Conservation (phyloP, 2,329 filamentous ascomycete genomes). For the Aspergillus luchuensis region DNA sequence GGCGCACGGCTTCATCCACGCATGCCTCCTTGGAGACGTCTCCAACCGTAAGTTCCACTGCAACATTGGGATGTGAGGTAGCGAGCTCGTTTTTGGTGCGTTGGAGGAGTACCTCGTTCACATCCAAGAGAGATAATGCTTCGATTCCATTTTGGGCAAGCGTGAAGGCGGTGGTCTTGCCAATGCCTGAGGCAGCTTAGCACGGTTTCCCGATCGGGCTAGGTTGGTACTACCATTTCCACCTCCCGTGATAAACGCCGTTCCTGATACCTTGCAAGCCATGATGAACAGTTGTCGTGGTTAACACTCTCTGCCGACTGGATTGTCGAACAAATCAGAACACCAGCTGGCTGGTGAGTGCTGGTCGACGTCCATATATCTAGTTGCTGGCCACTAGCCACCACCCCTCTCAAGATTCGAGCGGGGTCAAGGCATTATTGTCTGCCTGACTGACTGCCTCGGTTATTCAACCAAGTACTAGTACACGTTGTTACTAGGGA, state of each 20-base stretch:
- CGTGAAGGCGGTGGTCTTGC: slow-evolving; percentile 51
- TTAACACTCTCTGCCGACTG: neutral
- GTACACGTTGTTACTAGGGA: no score
- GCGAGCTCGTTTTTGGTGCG: slow-evolving; percentile 32
- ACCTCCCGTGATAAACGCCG: slow-evolving; percentile 31
- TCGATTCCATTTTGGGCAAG: slow-evolving; percentile 54
- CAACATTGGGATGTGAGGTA: slow-evolving; percentile 42
- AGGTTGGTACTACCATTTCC: slow-evolving; percentile 22
- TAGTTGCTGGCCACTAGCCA: no score
- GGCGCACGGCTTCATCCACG: slow-evolving; percentile 48
- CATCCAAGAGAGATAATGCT: slow-evolving; percentile 54
- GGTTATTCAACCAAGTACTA: no score
- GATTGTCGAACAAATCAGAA: neutral
- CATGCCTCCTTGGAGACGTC: slow-evolving; percentile 51
- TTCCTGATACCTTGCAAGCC: slow-evolving; percentile 25
- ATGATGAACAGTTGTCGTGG: neutral
- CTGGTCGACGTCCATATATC: neutral
- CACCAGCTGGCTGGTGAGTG: no score
- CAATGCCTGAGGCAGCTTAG: slow-evolving; percentile 50
- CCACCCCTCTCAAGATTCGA: no score
- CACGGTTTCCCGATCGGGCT: neutral
- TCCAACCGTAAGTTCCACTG: slow-evolving; percentile 45
- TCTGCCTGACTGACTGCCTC: no score
- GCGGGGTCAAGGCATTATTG: no score
- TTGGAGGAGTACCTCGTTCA: slow-evolving; percentile 45